Conservation (phyloP, 208 protist genomes). For the Leptomonas pyrrhocoris region DNA sequence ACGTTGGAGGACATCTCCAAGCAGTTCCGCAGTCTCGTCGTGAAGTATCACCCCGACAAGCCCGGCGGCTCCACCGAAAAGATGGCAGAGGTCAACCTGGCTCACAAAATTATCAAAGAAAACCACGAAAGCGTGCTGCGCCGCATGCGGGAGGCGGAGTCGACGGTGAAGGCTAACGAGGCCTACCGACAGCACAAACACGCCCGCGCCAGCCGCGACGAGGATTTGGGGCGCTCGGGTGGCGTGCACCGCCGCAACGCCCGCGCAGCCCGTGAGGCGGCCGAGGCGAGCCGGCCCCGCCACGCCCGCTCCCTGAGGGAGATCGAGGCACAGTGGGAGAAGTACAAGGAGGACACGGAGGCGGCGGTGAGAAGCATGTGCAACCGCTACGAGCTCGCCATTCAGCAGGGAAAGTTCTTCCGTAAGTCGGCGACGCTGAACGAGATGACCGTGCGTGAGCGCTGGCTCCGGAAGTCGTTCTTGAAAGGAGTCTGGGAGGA, state of each 20-base stretch:
- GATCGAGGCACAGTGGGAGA: conserved; percentile 74
- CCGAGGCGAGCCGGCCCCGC: conserved; percentile 18
- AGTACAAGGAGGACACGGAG: conserved; percentile 75
- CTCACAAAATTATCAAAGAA: conserved; percentile 90
- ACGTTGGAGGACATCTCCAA: conserved; percentile 87
- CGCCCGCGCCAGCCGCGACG: conserved; percentile 63
- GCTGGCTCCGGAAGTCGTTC: conserved; percentile 89
- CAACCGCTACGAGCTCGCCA: conserved; percentile 87
- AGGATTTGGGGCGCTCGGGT: conserved; percentile 77
- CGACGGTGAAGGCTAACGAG: conserved; percentile 53
- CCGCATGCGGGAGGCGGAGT: conserved; percentile 67
- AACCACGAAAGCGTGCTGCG: conserved; percentile 76
- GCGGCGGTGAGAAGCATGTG: conserved; percentile 80
- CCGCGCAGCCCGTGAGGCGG: conserved; percentile 37
- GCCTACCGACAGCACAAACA: conserved; percentile 73
- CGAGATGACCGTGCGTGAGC: conserved; percentile 86
- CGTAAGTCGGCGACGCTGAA: conserved; percentile 80
- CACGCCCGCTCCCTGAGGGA: conserved; percentile 69
- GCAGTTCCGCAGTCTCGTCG: conserved; percentile 85
- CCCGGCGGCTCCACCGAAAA: conserved; percentile 89
- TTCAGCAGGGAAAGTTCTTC: conserved; percentile 86
- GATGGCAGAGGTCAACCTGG: conserved; percentile 91
- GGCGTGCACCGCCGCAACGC: conserved; percentile 76
- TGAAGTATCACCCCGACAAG: conserved; percentile 88
- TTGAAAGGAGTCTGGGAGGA: conserved; percentile 90